phyloP scores from a whole-genome alignment of 139 green algal genomes.

The Ettlia oleoabundans region DNA sequence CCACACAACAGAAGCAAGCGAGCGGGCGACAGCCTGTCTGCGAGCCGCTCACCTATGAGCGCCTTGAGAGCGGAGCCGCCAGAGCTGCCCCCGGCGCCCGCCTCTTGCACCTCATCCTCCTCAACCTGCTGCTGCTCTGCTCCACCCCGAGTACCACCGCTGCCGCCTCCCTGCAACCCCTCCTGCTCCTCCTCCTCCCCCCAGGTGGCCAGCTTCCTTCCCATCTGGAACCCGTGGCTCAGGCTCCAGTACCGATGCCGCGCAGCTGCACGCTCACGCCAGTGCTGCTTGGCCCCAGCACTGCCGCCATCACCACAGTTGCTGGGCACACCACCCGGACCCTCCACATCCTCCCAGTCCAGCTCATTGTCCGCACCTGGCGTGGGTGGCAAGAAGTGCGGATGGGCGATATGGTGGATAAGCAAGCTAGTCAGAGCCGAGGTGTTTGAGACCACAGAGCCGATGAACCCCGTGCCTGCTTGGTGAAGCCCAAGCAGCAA shows the following conservation, averaged over 20 bases:
- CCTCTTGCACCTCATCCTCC: not conserved
- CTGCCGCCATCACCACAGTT: no score
- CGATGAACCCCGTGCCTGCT: no score
- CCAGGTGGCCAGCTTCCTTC: slow-evolving; percentile 90
- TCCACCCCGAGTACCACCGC: not conserved
- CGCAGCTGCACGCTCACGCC: slow-evolving; percentile 68
- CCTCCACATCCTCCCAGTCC: slow-evolving; percentile 66
- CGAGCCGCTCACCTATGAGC: not conserved
- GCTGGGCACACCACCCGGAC: no score
- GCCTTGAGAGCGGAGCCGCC: not conserved
- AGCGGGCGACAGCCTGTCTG: no score
- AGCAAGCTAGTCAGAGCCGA: no score
- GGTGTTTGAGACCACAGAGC: no score
- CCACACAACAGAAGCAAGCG: not conserved
- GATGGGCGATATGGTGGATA: no score
- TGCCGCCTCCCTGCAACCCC: not conserved
- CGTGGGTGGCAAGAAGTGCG: no score
- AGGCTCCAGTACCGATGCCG: slow-evolving; percentile 87
- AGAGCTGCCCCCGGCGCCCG: not conserved
- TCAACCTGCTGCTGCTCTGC: no score
- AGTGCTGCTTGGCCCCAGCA: no score
- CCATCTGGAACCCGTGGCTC: slow-evolving; percentile 84
- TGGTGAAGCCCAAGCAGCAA: no score
- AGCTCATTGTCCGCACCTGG: slow-evolving; percentile 30
- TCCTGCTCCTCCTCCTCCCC: slow-evolving; percentile 29